Evolutionary conservation across 371 early-diverging fungal species (phyloP).

Genomic region (Funneliformis caledonium): DNA sequence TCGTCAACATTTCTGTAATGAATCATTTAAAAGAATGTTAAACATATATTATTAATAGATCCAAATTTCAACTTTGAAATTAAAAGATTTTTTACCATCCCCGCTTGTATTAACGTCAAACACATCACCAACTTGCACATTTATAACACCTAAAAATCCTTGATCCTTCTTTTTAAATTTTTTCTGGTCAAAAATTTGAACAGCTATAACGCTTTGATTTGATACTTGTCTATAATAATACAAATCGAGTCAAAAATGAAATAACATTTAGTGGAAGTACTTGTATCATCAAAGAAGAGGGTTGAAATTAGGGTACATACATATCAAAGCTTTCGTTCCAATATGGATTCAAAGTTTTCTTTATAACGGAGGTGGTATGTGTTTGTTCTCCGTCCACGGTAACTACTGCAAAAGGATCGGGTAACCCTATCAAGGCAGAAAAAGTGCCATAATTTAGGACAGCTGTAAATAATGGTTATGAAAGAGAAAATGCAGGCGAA

Average conservation of each 20-base stretch:
- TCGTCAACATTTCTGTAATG: constrained; percentile 78
- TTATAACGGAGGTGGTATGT: constrained; percentile 77
- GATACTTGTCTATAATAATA: constrained; percentile 63
- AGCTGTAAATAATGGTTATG: neutral
- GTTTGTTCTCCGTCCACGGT: constrained; percentile 89
- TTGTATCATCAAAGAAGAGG: neutral
- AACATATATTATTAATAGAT: neutral
- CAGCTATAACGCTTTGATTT: constrained; percentile 79
- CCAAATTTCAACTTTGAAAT: neutral
- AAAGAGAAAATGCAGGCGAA: neutral
- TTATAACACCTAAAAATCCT: constrained; percentile 94
- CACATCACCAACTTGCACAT: constrained; percentile 79
- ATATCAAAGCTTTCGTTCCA: constrained; percentile 81
- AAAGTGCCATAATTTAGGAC: neutral
- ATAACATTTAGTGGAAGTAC: neutral
- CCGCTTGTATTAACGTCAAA: constrained; percentile 77
- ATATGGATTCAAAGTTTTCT: constrained; percentile 79
- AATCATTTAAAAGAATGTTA: neutral
- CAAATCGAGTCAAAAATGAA: constrained; percentile 7
- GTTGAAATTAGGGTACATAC: constrained; percentile 48
- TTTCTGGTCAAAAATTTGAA: constrained; percentile 96
- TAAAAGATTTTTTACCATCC: constrained; percentile 57
- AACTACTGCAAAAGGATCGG: constrained; percentile 89
- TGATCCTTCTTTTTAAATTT: constrained; percentile 94
- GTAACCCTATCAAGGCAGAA: constrained; percentile 54